phyloP scores from a whole-genome alignment of 2,329 filamentous ascomycete species.

The Achaetomium macrosporum region DNA sequence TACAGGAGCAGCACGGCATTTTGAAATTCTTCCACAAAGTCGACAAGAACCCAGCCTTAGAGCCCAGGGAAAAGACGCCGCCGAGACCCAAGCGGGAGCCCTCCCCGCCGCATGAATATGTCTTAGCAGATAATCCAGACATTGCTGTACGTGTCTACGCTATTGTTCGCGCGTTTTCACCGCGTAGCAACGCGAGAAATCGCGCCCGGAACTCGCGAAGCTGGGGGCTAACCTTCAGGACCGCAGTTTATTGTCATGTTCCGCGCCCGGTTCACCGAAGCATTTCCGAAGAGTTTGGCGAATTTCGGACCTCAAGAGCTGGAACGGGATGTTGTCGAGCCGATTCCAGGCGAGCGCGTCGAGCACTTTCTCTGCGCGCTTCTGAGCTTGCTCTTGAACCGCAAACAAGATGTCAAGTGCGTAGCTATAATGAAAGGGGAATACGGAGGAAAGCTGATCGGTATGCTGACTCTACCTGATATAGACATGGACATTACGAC shows the following conservation, averaged over 20 bases:
- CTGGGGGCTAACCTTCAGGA: conserved; percentile 29
- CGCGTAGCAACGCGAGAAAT: conserved; percentile 44
- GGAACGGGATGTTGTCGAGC: conserved; percentile 75
- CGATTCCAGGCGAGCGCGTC: conserved; percentile 72
- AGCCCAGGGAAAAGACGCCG: conserved; percentile 55
- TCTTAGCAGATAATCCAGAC: conserved; percentile 82
- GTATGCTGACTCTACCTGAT: conserved; percentile 18
- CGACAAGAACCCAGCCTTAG: conserved; percentile 37
- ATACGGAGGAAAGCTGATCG: neutral
- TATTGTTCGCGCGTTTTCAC: conserved; percentile 36
- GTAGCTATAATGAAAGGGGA: conserved; percentile 29
- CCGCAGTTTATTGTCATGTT: conserved; percentile 95
- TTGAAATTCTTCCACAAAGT: conserved; percentile 62
- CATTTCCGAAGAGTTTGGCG: conserved; percentile 77
- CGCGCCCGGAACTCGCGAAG: conserved; percentile 36
- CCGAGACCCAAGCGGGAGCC: conserved; percentile 72
- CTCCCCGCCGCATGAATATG: conserved; percentile 85
- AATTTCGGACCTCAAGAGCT: conserved; percentile 95
- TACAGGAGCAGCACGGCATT: conserved; percentile 52
- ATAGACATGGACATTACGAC: conserved; percentile 83
- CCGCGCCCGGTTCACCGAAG: conserved; percentile 83
- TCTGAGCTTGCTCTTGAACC: conserved; percentile 81
- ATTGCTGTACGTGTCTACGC: conserved; percentile 69
- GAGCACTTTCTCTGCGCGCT: conserved; percentile 87
- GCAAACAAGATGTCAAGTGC: conserved; percentile 98